These are phyloP conservation scores for Mycena crocata DNA, from an alignment of 768 basidiomycete genomes.

Conservation along the genomic window DNA sequence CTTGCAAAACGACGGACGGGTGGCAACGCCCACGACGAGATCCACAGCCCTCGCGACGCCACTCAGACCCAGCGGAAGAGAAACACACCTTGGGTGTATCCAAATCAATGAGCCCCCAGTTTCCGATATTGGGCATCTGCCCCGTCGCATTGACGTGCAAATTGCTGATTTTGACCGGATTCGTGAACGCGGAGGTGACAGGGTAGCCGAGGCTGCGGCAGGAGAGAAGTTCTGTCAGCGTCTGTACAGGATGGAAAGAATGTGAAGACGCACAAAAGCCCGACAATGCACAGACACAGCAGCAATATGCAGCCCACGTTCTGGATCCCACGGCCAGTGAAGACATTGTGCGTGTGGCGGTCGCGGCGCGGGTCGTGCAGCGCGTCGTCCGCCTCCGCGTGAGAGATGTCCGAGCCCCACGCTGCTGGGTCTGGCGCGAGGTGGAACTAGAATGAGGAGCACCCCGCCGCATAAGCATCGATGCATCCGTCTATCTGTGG, in stretches of 20 bases:
- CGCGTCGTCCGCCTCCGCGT: constrained; percentile 22
- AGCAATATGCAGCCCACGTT: constrained; percentile 22
- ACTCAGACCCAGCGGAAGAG: too few species aligned
- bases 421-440: constrained; percentile 20
- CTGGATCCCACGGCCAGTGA: constrained; percentile 1
- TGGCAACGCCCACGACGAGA: too few species aligned
- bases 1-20: too few species aligned
- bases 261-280: constrained; percentile 21
- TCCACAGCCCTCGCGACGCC: too few species aligned
- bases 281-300: constrained; percentile 15
- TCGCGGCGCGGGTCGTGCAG: constrained; percentile 21
- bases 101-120: constrained; percentile 67
- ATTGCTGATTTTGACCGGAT: not conserved
- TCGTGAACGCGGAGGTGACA: constrained; percentile 50
- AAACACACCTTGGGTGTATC: too few species aligned
- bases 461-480: not conserved
- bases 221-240: constrained; percentile 2
- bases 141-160: constrained; percentile 23
- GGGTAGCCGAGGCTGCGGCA: constrained; percentile 48
- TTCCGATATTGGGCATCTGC: constrained; percentile 40
- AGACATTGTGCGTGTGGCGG: not conserved
- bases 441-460: constrained; percentile 7
- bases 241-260: constrained; percentile 11
- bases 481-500: too few species aligned
- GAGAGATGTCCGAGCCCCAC: constrained; percentile 24